Percentiles rank a stretch among this genome's conserved stretches.
These are phyloP conservation scores for Rhinocladiella mackenziei DNA, from an alignment of 2,329 filamentous ascomycete species.

Conservation along the genomic window DNA sequence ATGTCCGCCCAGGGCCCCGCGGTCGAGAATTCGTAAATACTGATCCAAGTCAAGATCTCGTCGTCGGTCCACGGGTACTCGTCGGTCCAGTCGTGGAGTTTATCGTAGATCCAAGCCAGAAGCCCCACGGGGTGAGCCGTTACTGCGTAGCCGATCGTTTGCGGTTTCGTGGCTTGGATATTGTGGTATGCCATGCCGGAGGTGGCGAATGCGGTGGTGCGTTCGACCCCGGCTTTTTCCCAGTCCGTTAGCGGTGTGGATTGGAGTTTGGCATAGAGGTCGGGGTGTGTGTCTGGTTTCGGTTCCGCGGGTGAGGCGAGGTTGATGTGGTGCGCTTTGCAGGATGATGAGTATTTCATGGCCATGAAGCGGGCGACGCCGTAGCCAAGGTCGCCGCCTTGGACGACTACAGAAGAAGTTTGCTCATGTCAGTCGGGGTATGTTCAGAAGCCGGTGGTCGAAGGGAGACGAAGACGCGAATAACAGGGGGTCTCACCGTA, in stretches of 20 bases:
- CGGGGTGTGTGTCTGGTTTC: too few species aligned
- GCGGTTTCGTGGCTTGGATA: constrained; percentile 63
- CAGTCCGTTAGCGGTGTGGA: constrained; percentile 50
- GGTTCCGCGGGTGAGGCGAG: constrained; percentile 15
- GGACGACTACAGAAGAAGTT: constrained; percentile 34
- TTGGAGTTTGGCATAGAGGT: too few species aligned
- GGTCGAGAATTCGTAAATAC: too few species aligned
- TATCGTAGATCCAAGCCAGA: constrained; percentile 76
- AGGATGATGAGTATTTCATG: constrained; percentile 52
- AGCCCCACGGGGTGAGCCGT: constrained; percentile 66
- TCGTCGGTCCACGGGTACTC: constrained; percentile 69
- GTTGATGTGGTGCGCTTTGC: constrained; percentile 61
- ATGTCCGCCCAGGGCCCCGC: too few species aligned
- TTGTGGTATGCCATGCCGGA: constrained; percentile 13
- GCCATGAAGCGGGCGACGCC: constrained; percentile 61
- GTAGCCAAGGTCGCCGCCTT: constrained; percentile 68
- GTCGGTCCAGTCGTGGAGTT: constrained; percentile 72
- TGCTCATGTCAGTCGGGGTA: constrained; percentile 53
- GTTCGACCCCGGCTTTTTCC: constrained; percentile 53
- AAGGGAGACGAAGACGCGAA: too few species aligned
- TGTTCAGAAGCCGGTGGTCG: too few species aligned
- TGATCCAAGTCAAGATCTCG: constrained; percentile 70
- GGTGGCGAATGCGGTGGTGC: constrained; percentile 53
- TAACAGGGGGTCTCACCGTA: too few species aligned
- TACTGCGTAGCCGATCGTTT: constrained; percentile 66